Percentiles rank a stretch among this genome's conserved stretches.
These are phyloP conservation scores for Ilyonectria robusta DNA, from an alignment of 2,329 filamentous ascomycete genomes.

Conservation along the genomic window DNA sequence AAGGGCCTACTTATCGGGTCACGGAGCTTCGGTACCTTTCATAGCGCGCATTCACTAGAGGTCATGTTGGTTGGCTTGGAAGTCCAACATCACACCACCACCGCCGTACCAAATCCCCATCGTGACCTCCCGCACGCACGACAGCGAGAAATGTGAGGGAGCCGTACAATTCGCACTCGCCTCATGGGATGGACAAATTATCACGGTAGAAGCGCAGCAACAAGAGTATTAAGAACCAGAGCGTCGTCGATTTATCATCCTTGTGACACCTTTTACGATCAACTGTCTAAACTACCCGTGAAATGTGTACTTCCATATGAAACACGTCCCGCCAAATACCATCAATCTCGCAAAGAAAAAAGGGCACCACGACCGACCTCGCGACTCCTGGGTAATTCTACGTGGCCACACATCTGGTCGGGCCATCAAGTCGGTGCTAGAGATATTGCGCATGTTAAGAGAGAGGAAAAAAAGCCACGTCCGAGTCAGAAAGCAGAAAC, in stretches of 20 bases:
- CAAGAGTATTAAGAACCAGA: slow-evolving; percentile 15
- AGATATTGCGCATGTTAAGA: slow-evolving; percentile 42
- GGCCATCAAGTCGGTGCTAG: slow-evolving; percentile 43
- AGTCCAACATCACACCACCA: neutral
- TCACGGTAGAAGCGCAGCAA: neutral
- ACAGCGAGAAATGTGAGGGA: neutral
- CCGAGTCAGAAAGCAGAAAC: slow-evolving; percentile 40
- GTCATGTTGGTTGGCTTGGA: neutral
- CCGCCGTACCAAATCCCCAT: neutral
- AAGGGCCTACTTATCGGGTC: neutral
- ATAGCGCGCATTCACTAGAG: neutral
- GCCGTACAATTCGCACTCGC: neutral
- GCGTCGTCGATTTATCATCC: slow-evolving; percentile 16
- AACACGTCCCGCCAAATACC: slow-evolving; percentile 43
- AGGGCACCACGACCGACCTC: slow-evolving; percentile 34
- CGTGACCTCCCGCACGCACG: neutral
- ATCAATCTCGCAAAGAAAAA: slow-evolving; percentile 41
- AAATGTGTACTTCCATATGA: slow-evolving; percentile 46
- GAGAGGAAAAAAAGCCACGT: slow-evolving; percentile 40
- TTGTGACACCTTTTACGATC: slow-evolving; percentile 39
- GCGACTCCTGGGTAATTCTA: slow-evolving; percentile 40
- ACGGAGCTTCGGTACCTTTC: neutral
- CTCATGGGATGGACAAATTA: neutral
- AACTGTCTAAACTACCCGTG: slow-evolving; percentile 49
- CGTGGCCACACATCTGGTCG: slow-evolving; percentile 41